phyloP scores from a whole-genome alignment of 208 protist species.

The Acanthamoeba royreba region DNA sequence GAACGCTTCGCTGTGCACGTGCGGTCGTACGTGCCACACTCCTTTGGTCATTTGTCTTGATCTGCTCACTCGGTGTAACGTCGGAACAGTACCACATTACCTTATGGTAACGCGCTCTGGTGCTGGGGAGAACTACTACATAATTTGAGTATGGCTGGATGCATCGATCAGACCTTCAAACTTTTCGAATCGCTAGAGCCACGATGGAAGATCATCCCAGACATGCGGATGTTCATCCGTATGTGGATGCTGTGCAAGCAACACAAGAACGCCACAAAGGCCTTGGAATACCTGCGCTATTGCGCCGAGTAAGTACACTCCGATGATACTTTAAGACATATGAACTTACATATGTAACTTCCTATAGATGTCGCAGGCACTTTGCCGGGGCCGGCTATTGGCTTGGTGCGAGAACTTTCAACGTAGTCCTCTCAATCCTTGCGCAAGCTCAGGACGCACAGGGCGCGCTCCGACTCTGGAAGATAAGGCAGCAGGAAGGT shows the following conservation, averaged over 20 bases:
- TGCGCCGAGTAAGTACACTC: background rate
- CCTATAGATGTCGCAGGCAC: too few species aligned
- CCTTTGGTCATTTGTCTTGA: background rate
- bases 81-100: background rate
- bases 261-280: background rate
- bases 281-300: background rate
- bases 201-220: background rate
- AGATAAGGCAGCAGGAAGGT: too few species aligned
- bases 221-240: background rate
- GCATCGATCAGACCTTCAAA: background rate
- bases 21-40: background rate
- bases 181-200: background rate
- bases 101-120: background rate
- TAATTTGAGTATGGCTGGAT: background rate
- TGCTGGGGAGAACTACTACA: background rate
- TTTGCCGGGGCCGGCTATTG: too few species aligned
- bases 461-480: too few species aligned
- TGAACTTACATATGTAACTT: background rate
- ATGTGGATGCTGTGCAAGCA: background rate
- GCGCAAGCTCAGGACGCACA: too few species aligned
- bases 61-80: background rate
- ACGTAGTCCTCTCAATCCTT: too few species aligned
- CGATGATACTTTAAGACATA: background rate
- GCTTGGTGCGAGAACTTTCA: too few species aligned
- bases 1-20: background rate